These are phyloP conservation scores for Aurifilum marmelostoma DNA, from an alignment of 2,329 filamentous ascomycete species.

Conservation along the genomic window DNA sequence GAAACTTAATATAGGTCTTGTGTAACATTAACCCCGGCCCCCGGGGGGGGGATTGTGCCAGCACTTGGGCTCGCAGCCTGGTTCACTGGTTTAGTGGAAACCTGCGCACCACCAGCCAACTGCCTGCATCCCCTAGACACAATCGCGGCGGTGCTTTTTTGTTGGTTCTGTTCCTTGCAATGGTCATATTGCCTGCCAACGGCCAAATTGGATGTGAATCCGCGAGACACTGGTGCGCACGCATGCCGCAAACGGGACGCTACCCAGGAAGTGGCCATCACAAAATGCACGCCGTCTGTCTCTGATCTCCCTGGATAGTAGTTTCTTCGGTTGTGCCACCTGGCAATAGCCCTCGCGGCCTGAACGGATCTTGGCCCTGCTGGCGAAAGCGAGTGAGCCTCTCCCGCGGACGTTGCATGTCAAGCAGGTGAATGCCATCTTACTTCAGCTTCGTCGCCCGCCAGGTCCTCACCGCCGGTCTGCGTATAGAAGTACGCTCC, in stretches of 20 bases:
- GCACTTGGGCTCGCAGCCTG: not conserved
- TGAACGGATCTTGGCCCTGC: constrained; percentile 18
- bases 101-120: not conserved
- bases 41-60: not conserved
- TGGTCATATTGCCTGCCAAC: constrained; percentile 1
- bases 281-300: constrained; percentile 1
- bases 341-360: constrained; percentile 8
- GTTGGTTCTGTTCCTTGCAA: no score
- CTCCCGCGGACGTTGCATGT: constrained; percentile 13
- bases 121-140: not conserved
- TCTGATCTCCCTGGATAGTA: constrained; percentile 1
- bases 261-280: not conserved
- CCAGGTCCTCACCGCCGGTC: constrained; percentile 27
- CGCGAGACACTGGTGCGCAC: constrained; percentile 16
- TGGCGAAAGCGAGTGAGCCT: constrained; percentile 10
- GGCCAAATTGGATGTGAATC: constrained; percentile 26
- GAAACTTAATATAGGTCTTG: constrained; percentile 15
- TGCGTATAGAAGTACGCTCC: constrained; percentile 20
- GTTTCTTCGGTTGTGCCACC: constrained; percentile 3
- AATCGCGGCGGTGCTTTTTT: not conserved
- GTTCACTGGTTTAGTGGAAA: not conserved
- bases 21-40: no score
- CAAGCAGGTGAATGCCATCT: constrained; percentile 21
- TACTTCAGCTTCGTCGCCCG: constrained; percentile 8
- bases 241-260: constrained; percentile 8